phyloP scores from a whole-genome alignment of 2,329 filamentous ascomycete species.

The Coniochaeta pulveracea region DNA sequence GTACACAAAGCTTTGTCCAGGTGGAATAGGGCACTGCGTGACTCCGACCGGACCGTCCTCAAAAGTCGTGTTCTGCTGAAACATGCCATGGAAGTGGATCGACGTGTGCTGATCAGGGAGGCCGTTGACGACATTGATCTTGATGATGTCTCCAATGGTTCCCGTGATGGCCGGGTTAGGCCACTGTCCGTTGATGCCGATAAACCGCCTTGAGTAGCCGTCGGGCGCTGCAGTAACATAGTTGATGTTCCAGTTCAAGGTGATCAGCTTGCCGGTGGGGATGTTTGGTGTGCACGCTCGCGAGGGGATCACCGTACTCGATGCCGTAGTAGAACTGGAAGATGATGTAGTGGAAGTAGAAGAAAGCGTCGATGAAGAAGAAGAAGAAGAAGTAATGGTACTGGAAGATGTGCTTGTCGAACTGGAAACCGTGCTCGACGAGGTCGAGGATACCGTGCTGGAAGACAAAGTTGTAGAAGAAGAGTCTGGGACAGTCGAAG shows the following conservation, averaged over 20 bases:
- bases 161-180: slow-evolving; percentile 57
- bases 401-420: neutral
- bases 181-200: slow-evolving; percentile 68
- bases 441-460: neutral
- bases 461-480: slow-evolving; percentile 3
- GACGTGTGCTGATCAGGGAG: slow-evolving; percentile 51
- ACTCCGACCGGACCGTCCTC: slow-evolving; percentile 61
- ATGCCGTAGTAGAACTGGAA: neutral
- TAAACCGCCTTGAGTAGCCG: slow-evolving; percentile 50
- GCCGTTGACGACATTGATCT: slow-evolving; percentile 45
- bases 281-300: neutral
- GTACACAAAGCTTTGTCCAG: slow-evolving; percentile 53
- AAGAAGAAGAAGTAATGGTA: neutral
- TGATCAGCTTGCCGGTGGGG: slow-evolving; percentile 18
- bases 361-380: slow-evolving; percentile 2
- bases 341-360: neutral
- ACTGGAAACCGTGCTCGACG: neutral
- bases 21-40: slow-evolving; percentile 53
- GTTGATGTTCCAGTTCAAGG: slow-evolving; percentile 53
- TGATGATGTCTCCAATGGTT: slow-evolving; percentile 46
- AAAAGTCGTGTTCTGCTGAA: slow-evolving; percentile 51
- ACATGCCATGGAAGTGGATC: slow-evolving; percentile 59
- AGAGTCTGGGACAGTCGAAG: neutral
- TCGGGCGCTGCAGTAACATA: slow-evolving; percentile 65
- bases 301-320: neutral